These are phyloP conservation scores for Tilletiopsis washingtonensis DNA, from an alignment of 1,284 basidiomycete genomes.

Conservation along the genomic window DNA sequence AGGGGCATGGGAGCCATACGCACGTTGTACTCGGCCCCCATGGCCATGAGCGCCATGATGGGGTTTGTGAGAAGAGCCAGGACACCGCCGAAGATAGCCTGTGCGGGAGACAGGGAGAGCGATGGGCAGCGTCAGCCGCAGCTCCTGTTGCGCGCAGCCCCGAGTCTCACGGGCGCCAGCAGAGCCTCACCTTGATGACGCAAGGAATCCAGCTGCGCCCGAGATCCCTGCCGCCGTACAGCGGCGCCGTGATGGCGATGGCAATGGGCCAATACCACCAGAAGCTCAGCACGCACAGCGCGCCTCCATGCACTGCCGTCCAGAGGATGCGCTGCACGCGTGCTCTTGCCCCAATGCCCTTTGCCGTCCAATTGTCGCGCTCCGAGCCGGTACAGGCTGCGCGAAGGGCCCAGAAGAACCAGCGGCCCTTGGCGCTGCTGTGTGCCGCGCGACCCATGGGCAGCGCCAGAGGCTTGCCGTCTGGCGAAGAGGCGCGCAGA, in stretches of 20 bases:
- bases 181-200: constrained; percentile 47
- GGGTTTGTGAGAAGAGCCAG: constrained; percentile 40
- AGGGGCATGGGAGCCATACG: too few species aligned
- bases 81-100: constrained; percentile 40
- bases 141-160: too few species aligned
- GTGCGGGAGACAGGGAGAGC: too few species aligned
- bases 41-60: constrained; percentile 39
- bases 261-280: constrained; percentile 45
- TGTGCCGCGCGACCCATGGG: constrained; percentile 27
- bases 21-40: constrained; percentile 33
- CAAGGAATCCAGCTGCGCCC: constrained; percentile 41
- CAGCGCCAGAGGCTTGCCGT: constrained; percentile 7
- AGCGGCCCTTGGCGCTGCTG: constrained; percentile 11
- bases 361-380: constrained; percentile 27
- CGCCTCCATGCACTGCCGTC: constrained; percentile 37
- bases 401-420: constrained; percentile 33
- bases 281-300: constrained; percentile 28
- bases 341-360: constrained; percentile 24
- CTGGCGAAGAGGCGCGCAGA: too few species aligned
- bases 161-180: too few species aligned
- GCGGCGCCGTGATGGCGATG: constrained; percentile 40
- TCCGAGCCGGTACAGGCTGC: constrained; percentile 29
- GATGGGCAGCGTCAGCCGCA: too few species aligned
- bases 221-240: constrained; percentile 39
- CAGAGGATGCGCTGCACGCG: constrained; percentile 32